Conservation (phyloP, 2,329 filamentous ascomycete genomes). For the Xylaria sp. region DNA sequence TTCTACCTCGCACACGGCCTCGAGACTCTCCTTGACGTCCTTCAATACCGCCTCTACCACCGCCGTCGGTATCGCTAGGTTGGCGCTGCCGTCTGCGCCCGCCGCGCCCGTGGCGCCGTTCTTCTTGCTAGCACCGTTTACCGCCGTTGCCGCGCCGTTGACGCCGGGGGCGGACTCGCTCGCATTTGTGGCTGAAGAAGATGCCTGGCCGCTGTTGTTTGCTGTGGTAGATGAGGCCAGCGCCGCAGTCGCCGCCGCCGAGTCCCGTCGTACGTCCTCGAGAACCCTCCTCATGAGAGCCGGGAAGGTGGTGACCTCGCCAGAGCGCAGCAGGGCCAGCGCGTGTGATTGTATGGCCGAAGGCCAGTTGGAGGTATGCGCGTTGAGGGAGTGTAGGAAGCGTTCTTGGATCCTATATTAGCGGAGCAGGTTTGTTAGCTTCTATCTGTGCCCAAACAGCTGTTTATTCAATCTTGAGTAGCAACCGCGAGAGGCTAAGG, state of each 20-base stretch:
- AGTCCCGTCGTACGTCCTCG: slow-evolving; percentile 64
- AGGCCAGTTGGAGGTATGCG: slow-evolving; percentile 67
- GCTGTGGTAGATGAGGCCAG: slow-evolving; percentile 32
- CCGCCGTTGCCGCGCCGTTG: slow-evolving; percentile 16
- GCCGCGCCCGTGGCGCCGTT: slow-evolving; percentile 38
- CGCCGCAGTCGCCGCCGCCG: slow-evolving; percentile 43
- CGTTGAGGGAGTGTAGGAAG: slow-evolving; percentile 66
- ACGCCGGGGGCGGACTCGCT: slow-evolving; percentile 29
- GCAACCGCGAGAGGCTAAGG: slow-evolving; percentile 2
- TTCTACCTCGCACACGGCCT: slow-evolving; percentile 53
- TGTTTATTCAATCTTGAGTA: neutral
- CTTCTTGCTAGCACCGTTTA: slow-evolving; percentile 25
- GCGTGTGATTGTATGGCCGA: slow-evolving; percentile 65
- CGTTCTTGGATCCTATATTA: slow-evolving; percentile 64
- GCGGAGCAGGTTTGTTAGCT: slow-evolving; percentile 10
- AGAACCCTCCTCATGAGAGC: slow-evolving; percentile 65
- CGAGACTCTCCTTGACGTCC: slow-evolving; percentile 63
- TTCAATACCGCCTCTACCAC: slow-evolving; percentile 69
- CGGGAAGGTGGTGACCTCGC: slow-evolving; percentile 65
- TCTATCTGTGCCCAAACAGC: neutral
- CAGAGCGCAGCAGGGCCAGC: slow-evolving; percentile 63
- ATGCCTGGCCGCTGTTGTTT: slow-evolving; percentile 15
- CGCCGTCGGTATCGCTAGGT: slow-evolving; percentile 61
- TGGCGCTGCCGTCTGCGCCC: slow-evolving; percentile 37
- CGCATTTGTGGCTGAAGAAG: slow-evolving; percentile 7